A percentile compares a stretch with the other conserved stretches of the same genome.
phyloP scores from a whole-genome alignment of 1,139 yeast genomes.

The Petasospora rhodanensis region DNA sequence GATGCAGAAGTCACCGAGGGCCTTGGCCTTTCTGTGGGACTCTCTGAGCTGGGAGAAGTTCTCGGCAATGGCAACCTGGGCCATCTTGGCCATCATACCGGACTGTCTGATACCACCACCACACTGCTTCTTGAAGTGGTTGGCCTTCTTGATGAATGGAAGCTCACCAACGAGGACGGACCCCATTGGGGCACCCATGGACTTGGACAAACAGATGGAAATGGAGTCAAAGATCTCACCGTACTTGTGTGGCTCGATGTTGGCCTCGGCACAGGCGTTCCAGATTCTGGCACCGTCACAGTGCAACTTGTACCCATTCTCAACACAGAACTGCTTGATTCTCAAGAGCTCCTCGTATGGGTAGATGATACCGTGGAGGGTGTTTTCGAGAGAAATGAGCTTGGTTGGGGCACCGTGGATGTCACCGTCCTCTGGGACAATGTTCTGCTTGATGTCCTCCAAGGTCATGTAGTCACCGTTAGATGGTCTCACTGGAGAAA shows the following conservation, averaged over 20 bases:
- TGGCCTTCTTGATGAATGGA: slow-evolving; percentile 63
- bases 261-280: slow-evolving; percentile 81
- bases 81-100: slow-evolving; percentile 83
- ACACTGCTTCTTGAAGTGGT: slow-evolving; percentile 85
- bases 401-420: slow-evolving; percentile 88
- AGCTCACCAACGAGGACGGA: slow-evolving; percentile 74
- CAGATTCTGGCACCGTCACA: slow-evolving; percentile 95
- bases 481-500: slow-evolving; percentile 70
- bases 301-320: slow-evolving; percentile 63
- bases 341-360: slow-evolving; percentile 77
- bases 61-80: slow-evolving; percentile 69
- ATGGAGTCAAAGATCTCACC: slow-evolving; percentile 82
- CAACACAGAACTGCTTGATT: slow-evolving; percentile 68
- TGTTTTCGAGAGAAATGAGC: slow-evolving; percentile 81
- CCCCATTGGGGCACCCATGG: slow-evolving; percentile 94
- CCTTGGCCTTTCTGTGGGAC: slow-evolving; percentile 68
- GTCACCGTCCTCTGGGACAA: slow-evolving; percentile 75
- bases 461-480: slow-evolving; percentile 75
- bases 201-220: slow-evolving; percentile 84
- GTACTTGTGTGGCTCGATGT: slow-evolving; percentile 63
- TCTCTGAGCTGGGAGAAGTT: slow-evolving; percentile 52
- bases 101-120: slow-evolving; percentile 96
- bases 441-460: slow-evolving; percentile 65
- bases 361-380: slow-evolving; percentile 76
- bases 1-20: slow-evolving; percentile 58